phyloP scores from a whole-genome alignment of 345 rosid genomes.

The Acer yangbiense region DNA sequence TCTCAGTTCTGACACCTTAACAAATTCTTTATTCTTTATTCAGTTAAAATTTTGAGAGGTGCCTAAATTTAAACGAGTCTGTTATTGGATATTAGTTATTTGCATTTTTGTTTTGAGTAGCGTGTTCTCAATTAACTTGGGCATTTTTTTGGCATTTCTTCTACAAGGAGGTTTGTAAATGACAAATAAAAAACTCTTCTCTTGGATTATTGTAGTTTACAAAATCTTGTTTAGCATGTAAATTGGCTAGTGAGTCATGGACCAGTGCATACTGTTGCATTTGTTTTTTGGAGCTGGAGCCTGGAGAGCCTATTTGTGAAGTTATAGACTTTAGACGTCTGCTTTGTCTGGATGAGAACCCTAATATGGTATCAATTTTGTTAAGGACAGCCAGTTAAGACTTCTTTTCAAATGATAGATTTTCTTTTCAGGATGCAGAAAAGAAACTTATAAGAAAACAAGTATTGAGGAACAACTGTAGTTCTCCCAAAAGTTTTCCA shows the following conservation, averaged over 20 bases:
- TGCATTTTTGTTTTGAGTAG: background rate
- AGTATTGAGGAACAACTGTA: background rate
- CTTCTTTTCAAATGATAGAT: background rate
- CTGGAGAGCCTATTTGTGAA: background rate
- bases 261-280: too few species aligned
- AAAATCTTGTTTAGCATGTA: background rate
- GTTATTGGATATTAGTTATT: background rate
- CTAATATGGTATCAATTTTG: background rate
- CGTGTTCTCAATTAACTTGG: background rate
- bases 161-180: background rate
- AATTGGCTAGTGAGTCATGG: background rate
- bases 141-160: background rate
- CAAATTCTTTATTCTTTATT: background rate
- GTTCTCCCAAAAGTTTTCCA: background rate
- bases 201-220: background rate
- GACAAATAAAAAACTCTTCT: background rate
- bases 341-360: too few species aligned
- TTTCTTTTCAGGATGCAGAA: background rate
- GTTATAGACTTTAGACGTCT: too few species aligned
- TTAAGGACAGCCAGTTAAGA: background rate
- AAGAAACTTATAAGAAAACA: background rate
- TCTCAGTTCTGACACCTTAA: constrained; percentile 2
- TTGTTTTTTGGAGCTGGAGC: background rate
- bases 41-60: background rate
- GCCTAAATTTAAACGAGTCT: background rate